Base-by-base conservation (phyloP, 371 early-diverging fungal species). In the Entomophthora muscae region DNA sequence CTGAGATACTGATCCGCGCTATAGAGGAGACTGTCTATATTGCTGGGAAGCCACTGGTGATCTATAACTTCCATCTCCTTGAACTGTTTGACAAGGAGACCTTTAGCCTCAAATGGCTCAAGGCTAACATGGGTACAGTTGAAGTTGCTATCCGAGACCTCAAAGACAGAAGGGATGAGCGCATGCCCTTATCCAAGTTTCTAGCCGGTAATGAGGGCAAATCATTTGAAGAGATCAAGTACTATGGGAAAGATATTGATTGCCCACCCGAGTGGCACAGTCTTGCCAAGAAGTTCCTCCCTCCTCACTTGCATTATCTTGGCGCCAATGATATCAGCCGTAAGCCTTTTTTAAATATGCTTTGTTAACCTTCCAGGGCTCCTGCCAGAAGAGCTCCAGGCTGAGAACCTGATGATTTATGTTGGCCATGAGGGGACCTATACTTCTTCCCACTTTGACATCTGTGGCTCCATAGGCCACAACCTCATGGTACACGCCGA, bases 21-120 rank as follows among this genome's bases (percentile, higher is more conserved):
- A n/a, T n/a, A n/a, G n/a, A n/a, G n/a, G n/a, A n/a, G n/a, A n/a
- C n/a, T n/a, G n/a, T n/a, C n/a, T n/a, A n/a, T n/a, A n/a, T n/a
- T n/a, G n/a, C n/a, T n/a, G 78, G 76, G 23, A 64, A 67, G 1
- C 81, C 81, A 0, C 32, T 79, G 2, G 76, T 81, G 17, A 65
- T 81, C 24, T 71, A 73, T 23, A 70, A 73, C 32, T 69, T 73
- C 57, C 66, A 81, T 54, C 64, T 63, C 12, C 63, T 66, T 10
- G 57, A 56, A 10, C n/a, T 33, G 0, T 81, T 77, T 76, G 54
- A 72, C 3, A 23, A 31, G 0, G 63, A 66, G 0, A n/a, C 71
- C 10, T 79, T n/a, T n/a, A n/a, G n/a, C n/a, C n/a, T n/a, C n/a
- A n/a, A n/a, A n/a, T n/a, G n/a, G n/a, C n/a, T n/a, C n/a, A n/a